These are phyloP conservation scores for Kodamaea lidongshanica DNA, from an alignment of 805 yeast species.

Conservation along the genomic window DNA sequence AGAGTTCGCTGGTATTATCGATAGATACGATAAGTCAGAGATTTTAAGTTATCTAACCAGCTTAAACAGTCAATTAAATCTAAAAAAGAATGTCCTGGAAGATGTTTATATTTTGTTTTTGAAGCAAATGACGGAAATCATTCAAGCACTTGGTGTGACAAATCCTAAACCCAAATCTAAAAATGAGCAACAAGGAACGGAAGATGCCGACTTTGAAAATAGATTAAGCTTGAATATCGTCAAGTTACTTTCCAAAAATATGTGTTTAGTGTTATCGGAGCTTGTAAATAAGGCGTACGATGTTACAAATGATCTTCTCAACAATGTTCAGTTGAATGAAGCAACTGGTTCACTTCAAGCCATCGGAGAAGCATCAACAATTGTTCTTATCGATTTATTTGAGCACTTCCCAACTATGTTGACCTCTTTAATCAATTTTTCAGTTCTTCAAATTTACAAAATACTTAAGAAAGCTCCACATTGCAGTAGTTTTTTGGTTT, in stretches of 20 bases:
- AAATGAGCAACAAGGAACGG: conserved; percentile 3
- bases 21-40: conserved; percentile 15
- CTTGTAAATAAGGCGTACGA: conserved; percentile 33
- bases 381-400: conserved; percentile 33
- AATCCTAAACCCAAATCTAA: conserved; percentile 8
- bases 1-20: conserved; percentile 6
- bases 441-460: conserved; percentile 33
- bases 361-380: conserved; percentile 19
- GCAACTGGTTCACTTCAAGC: conserved; percentile 11
- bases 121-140: conserved; percentile 20
- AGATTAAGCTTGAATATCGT: conserved; percentile 4
- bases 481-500: conserved; percentile 22
- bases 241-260: conserved; percentile 25
- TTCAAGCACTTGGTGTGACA: conserved; percentile 17
- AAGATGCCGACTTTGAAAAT: not conserved
- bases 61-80: conserved; percentile 15
- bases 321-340: conserved; percentile 17
- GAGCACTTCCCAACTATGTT: conserved; percentile 32
- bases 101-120: conserved; percentile 10
- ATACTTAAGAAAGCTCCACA: conserved; percentile 30
- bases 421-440: conserved; percentile 29
- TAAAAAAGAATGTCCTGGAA: not conserved
- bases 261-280: conserved; percentile 21
- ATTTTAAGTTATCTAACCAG: conserved; percentile 17
- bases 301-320: conserved; percentile 30